A percentile compares a stretch with the other conserved stretches of the same genome.
These are phyloP conservation scores for Diplodia mutila DNA, from an alignment of 2,329 filamentous ascomycete species.

Conservation along the genomic window DNA sequence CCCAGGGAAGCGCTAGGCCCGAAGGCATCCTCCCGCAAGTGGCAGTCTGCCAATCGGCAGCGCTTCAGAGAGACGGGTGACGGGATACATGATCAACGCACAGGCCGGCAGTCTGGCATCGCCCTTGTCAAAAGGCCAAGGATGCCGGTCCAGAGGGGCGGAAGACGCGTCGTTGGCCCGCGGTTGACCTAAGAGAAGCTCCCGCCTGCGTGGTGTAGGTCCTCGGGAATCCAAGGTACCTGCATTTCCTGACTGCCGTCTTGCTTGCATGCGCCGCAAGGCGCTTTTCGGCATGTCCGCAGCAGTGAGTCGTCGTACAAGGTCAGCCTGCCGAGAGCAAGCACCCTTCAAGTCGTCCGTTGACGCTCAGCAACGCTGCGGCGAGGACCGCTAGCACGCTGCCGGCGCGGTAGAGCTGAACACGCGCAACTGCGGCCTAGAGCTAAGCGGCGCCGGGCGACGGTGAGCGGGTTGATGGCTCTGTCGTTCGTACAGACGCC, in stretches of 20 bases:
- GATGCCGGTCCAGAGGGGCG: conserved; percentile 1
- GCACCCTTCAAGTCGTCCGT: not conserved
- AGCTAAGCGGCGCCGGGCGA: conserved; percentile 1
- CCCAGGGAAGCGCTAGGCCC: not conserved
- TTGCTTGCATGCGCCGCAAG: conserved; percentile 12
- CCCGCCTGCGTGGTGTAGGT: conserved; percentile 9
- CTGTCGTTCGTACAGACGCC: conserved; percentile 2
- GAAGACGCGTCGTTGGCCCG: not conserved
- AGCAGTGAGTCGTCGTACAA: not conserved
- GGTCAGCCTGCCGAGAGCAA: not conserved
- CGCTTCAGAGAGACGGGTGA: conserved; percentile 2
- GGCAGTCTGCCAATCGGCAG: not conserved
- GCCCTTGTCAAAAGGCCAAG: not conserved
- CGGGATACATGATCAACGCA: too few relatives aligned
- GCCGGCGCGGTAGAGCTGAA: not conserved
- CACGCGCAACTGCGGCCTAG: not conserved
- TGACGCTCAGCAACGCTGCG: not conserved
- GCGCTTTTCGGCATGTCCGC: conserved; percentile 19
- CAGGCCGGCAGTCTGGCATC: too few relatives aligned
- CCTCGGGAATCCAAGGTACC: conserved; percentile 16
- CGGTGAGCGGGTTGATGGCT: not conserved
- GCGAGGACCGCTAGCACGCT: not conserved
- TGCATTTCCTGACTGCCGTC: conserved; percentile 19
- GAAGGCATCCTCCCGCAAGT: conserved; percentile 1
- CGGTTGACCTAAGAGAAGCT: conserved; percentile 21